A percentile compares a stretch with the other conserved stretches of the same genome.
Evolutionary conservation across 2,329 filamentous ascomycete species (phyloP).

Genomic region (Torrubiella hemipterigena): DNA sequence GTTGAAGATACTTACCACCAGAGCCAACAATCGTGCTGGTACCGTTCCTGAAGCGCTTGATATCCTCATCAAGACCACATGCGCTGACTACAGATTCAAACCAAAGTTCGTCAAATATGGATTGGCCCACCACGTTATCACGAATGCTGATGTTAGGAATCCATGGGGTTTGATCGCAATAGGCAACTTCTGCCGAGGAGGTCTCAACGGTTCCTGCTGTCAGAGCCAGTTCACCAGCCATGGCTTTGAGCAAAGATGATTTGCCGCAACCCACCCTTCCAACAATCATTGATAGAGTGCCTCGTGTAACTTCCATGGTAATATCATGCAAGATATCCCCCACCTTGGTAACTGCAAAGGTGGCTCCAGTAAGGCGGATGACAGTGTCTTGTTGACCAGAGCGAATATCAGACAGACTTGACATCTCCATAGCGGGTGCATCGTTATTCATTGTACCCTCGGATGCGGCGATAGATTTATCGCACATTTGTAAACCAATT

Average conservation of each 20-base stretch:
- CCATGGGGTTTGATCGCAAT: slow-evolving; percentile 20
- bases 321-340: slow-evolving; percentile 15
- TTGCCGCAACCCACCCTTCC: slow-evolving; percentile 20
- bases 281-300: slow-evolving; percentile 16
- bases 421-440: no score
- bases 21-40: neutral
- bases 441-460: no score
- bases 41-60: neutral
- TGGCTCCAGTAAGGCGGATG: slow-evolving; percentile 10
- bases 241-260: slow-evolving; percentile 17
- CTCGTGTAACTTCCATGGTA: slow-evolving; percentile 7
- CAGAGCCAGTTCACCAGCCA: slow-evolving; percentile 15
- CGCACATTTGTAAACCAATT: no score
- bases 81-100: slow-evolving; percentile 19
- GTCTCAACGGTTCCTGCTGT: slow-evolving; percentile 12
- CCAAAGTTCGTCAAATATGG: slow-evolving; percentile 13
- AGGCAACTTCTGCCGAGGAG: slow-evolving; percentile 13
- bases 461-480: no score
- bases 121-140: slow-evolving; percentile 21
- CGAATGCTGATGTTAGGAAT: slow-evolving; percentile 20
- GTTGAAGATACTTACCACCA: neutral
- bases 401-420: no score
- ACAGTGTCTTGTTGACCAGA: no score
- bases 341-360: no score
- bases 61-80: slow-evolving; percentile 10